Conservation (phyloP, 2,329 filamentous ascomycete species). For the Lizonia empirigonia region DNA sequence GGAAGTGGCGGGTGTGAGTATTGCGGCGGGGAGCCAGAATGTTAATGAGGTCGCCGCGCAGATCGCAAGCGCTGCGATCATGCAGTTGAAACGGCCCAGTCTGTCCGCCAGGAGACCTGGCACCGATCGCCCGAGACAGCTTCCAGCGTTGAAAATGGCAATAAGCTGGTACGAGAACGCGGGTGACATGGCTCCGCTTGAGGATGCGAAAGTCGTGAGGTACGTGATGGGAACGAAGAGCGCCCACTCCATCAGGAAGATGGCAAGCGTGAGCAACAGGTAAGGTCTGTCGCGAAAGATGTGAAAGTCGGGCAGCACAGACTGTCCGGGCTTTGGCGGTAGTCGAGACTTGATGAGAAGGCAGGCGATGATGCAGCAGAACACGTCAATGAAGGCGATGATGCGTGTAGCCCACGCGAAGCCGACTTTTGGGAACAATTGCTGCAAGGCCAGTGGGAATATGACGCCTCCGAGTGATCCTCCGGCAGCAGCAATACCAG, state of each 20-base stretch:
- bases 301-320: conserved; percentile 52
- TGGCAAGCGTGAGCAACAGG: conserved; percentile 51
- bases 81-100: conserved; percentile 80
- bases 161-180: conserved; percentile 77
- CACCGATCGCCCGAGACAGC: conserved; percentile 76
- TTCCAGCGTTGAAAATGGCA: conserved; percentile 82
- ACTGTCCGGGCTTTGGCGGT: conserved; percentile 51
- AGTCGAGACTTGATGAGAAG: conserved; percentile 53
- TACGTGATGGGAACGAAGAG: conserved; percentile 76
- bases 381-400: conserved; percentile 54
- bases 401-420: conserved; percentile 57
- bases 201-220: conserved; percentile 75
- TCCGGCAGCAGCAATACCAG: conserved; percentile 79
- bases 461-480: conserved; percentile 56
- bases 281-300: conserved; percentile 53
- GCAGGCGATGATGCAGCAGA: conserved; percentile 50
- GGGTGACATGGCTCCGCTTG: conserved; percentile 62
- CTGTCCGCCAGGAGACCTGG: conserved; percentile 81
- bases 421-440: conserved; percentile 51
- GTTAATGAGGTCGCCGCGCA: conserved; percentile 71
- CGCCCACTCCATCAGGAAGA: conserved; percentile 57
- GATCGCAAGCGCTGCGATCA: conserved; percentile 69
- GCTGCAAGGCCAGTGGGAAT: conserved; percentile 55
- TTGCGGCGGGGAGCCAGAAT: conserved; percentile 72
- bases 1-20: conserved; percentile 47